These are phyloP conservation scores for Globisporangium nodosum DNA, from an alignment of 352 stramenopile genomes.

Conservation along the genomic window DNA sequence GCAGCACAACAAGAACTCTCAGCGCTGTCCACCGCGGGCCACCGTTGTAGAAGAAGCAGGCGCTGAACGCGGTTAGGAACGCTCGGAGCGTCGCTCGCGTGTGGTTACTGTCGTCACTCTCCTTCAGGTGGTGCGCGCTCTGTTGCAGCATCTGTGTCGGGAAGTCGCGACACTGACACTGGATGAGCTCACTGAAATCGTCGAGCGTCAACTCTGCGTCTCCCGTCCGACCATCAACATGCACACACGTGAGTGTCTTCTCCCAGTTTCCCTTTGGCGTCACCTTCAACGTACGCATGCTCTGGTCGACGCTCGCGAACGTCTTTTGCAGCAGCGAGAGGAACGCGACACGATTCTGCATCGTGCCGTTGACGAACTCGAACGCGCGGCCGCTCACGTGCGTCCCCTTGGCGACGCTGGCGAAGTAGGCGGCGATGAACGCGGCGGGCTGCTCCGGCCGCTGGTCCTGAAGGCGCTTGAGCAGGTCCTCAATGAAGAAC, in stretches of 20 bases:
- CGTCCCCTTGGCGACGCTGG: conserved; percentile 21
- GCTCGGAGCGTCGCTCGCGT: conserved; percentile 19
- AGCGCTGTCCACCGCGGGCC: background rate
- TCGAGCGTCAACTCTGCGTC: conserved; percentile 37
- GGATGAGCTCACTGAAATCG: conserved; percentile 55
- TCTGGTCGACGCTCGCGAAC: conserved; percentile 31
- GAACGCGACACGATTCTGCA: conserved; percentile 52
- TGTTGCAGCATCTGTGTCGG: conserved; percentile 33
- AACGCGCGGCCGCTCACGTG: conserved; percentile 37
- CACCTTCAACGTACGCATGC: conserved; percentile 21
- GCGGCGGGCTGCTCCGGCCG: conserved; percentile 26
- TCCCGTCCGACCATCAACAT: background rate
- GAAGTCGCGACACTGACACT: conserved; percentile 51
- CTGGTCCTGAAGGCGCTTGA: conserved; percentile 45
- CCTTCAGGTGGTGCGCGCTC: conserved; percentile 30
- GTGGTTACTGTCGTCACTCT: conserved; percentile 25
- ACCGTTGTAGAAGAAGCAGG: conserved; percentile 56
- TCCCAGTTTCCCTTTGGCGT: background rate
- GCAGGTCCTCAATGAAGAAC: conserved; percentile 51
- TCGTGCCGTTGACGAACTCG: conserved; percentile 44
- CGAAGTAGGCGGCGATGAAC: conserved; percentile 48
- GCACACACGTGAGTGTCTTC: too few species aligned
- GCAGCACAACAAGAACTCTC: background rate
- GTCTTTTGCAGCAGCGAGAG: conserved; percentile 32
- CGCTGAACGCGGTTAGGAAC: conserved; percentile 31